A percentile compares a stretch with the other conserved stretches of the same genome.
Conservation (phyloP, 305 asterid genomes). For the Withania somnifera region DNA sequence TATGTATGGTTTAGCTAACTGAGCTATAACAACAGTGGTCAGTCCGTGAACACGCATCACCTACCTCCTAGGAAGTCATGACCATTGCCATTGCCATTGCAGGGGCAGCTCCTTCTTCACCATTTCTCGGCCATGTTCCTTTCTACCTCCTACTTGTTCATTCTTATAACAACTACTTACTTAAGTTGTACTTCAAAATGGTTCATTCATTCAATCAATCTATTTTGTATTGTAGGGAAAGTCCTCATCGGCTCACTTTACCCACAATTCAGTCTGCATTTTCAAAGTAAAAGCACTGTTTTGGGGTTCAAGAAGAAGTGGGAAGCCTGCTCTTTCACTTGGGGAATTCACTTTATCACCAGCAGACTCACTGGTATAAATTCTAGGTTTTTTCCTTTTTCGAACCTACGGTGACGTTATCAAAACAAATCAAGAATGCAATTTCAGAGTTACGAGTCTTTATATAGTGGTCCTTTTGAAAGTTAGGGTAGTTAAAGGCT, state of each 20-base stretch:
- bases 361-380: conserved; percentile 32
- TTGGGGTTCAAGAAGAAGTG: conserved; percentile 70
- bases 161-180: background rate
- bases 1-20: too few relatives aligned
- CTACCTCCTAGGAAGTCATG: background rate
- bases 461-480: background rate
- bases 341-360: conserved; percentile 57
- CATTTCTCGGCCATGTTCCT: conserved; percentile 40
- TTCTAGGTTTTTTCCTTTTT: too few relatives aligned
- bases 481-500: background rate
- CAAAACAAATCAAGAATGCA: background rate
- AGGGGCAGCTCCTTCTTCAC: conserved; percentile 43
- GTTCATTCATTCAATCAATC: too few relatives aligned
- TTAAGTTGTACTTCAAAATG: background rate
- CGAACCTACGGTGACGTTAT: background rate
- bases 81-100: conserved; percentile 6
- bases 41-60: too few relatives aligned
- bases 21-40: too few relatives aligned
- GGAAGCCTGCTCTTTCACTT: conserved; percentile 43
- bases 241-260: conserved; percentile 14
- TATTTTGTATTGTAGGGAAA: conserved; percentile 36
- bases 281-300: conserved; percentile 49
- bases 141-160: conserved; percentile 24
- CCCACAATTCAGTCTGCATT: conserved; percentile 15
- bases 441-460: background rate